A percentile compares a stretch with the other conserved stretches of the same genome.
Evolutionary conservation across 495 filamentous ascomycete genomes (phyloP).

Genomic region (Trichoderma asperelloides): DNA sequence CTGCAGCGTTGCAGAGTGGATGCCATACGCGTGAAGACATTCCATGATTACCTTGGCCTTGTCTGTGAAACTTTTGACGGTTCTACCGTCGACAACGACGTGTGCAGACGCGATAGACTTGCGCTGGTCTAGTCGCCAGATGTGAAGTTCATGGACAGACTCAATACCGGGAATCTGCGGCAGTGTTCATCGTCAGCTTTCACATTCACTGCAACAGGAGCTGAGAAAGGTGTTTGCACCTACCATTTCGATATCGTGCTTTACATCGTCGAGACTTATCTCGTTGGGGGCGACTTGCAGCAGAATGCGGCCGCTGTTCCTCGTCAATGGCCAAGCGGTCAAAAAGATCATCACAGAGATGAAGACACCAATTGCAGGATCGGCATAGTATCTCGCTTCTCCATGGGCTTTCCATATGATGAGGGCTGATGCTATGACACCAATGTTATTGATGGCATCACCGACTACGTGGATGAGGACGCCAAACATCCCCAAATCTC

Average conservation of each 20-base stretch:
- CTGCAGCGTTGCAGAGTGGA: constrained; percentile 87
- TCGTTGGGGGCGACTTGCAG: constrained; percentile 77
- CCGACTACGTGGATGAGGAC: constrained; percentile 86
- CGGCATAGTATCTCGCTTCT: constrained; percentile 52
- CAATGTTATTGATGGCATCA: constrained; percentile 87
- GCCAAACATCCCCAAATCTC: constrained; percentile 86
- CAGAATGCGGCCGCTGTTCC: constrained; percentile 78
- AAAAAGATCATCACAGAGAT: constrained; percentile 86
- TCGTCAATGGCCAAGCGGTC: constrained; percentile 79
- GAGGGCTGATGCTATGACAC: constrained; percentile 78
- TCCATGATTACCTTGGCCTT: constrained; percentile 64
- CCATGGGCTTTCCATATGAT: constrained; percentile 70
- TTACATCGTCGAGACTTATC: constrained; percentile 74
- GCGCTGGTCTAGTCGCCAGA: constrained; percentile 88
- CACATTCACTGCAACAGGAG: not conserved
- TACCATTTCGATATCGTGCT: constrained; percentile 68
- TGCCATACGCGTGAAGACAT: constrained; percentile 87
- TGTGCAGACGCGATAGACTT: constrained; percentile 83
- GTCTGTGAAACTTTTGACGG: constrained; percentile 62
- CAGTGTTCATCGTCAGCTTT: not conserved
- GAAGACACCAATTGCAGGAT: constrained; percentile 72
- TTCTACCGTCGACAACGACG: constrained; percentile 58
- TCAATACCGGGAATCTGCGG: constrained; percentile 62
- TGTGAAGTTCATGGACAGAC: constrained; percentile 83
- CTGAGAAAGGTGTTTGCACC: not conserved